Conservation (phyloP, 2,329 filamentous ascomycete species). For the Acrodontium crateriforme region DNA sequence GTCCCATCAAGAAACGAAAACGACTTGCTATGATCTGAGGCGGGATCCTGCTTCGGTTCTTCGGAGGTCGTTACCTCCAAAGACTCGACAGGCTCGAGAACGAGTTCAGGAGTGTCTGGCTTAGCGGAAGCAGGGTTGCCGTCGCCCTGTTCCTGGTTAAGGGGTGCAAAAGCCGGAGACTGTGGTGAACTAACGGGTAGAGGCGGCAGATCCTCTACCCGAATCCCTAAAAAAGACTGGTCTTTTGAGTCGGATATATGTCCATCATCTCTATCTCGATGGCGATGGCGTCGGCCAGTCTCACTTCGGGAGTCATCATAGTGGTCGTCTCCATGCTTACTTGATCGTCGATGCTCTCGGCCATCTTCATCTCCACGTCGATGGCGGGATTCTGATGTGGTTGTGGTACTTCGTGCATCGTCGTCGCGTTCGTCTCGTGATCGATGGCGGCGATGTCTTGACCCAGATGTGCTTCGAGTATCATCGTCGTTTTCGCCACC, state of each 20-base stretch:
- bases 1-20: too few species aligned
- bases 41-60: too few species aligned
- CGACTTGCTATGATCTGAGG: too few species aligned
- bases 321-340: conserved; percentile 11
- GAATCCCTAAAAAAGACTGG: conserved; percentile 50
- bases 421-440: conserved; percentile 9
- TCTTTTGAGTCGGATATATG: conserved; percentile 15
- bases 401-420: conserved; percentile 8
- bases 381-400: conserved; percentile 12
- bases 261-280: conserved; percentile 8
- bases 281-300: conserved; percentile 5
- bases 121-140: conserved; percentile 20
- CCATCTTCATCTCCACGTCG: conserved; percentile 11
- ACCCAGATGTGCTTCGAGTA: conserved; percentile 12
- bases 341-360: conserved; percentile 12
- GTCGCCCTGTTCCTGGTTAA: conserved; percentile 16
- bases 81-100: too few species aligned
- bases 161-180: conserved; percentile 15
- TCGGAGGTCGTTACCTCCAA: too few species aligned
- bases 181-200: conserved; percentile 22
- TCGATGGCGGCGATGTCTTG: conserved; percentile 8
- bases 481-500: conserved; percentile 12
- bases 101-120: conserved; percentile 7
- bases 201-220: conserved; percentile 46
- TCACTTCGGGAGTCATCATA: conserved; percentile 11